These are phyloP conservation scores for Chaetomium olivaceum DNA, from an alignment of 2,329 filamentous ascomycete species.

Conservation along the genomic window DNA sequence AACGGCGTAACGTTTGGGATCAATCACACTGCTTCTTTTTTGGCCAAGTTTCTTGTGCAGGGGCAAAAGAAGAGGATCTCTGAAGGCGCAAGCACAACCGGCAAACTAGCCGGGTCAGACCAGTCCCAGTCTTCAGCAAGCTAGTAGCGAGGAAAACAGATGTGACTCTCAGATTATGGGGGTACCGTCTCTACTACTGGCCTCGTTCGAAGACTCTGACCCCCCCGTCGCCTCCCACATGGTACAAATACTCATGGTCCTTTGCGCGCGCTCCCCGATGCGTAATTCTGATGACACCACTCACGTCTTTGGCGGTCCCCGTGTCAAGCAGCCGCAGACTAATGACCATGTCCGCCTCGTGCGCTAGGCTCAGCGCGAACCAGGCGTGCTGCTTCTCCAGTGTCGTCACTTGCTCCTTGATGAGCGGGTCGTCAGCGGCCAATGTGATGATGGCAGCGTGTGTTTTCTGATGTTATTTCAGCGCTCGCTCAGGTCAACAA, in stretches of 20 bases:
- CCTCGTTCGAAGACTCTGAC: conserved; percentile 86
- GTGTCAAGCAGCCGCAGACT: conserved; percentile 78
- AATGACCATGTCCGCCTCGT: conserved; percentile 71
- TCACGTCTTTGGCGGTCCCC: conserved; percentile 86
- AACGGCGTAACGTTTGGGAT: conserved; percentile 33
- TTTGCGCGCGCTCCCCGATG: conserved; percentile 50
- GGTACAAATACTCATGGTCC: conserved; percentile 77
- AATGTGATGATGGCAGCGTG: conserved; percentile 67
- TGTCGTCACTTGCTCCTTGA: conserved; percentile 60
- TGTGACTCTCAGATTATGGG: conserved; percentile 26
- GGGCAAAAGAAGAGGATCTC: neutral
- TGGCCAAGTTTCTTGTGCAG: conserved; percentile 18
- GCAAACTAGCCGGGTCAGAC: conserved; percentile 3
- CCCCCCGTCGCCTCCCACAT: conserved; percentile 74
- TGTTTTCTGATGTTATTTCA: conserved; percentile 49
- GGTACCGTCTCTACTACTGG: conserved; percentile 43
- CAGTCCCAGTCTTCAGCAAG: conserved; percentile 17
- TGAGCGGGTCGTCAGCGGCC: conserved; percentile 72
- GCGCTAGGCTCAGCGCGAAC: conserved; percentile 71
- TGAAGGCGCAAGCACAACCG: conserved; percentile 9
- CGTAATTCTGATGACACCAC: conserved; percentile 79
- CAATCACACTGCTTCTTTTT: conserved; percentile 24
- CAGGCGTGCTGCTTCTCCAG: conserved; percentile 71
- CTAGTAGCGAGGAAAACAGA: conserved; percentile 24
- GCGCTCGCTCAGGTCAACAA: neutral